Evolutionary conservation across 495 filamentous ascomycete genomes (phyloP).

Genomic region (Annulohypoxylon stygium): DNA sequence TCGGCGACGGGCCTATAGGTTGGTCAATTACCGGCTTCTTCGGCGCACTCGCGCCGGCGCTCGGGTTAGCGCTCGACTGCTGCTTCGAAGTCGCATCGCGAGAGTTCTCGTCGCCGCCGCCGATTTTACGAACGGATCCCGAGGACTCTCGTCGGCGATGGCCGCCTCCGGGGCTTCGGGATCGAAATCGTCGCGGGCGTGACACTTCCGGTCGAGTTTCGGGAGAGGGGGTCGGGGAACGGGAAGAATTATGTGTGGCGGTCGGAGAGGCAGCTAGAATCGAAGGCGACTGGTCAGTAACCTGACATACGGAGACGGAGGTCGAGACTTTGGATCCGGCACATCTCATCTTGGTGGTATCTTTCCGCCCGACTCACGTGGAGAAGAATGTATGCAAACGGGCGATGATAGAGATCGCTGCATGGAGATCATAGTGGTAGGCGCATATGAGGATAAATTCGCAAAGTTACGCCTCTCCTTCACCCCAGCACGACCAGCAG

Average conservation of each 20-base stretch:
- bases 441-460: slow-evolving; percentile 52
- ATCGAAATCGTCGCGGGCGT: slow-evolving; percentile 56
- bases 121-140: slow-evolving; percentile 50
- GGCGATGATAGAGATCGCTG: slow-evolving; percentile 67
- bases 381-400: slow-evolving; percentile 64
- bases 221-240: slow-evolving; percentile 60
- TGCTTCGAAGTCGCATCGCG: slow-evolving; percentile 56
- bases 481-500: slow-evolving; percentile 48
- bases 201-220: slow-evolving; percentile 60
- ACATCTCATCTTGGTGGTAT: slow-evolving; percentile 30
- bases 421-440: slow-evolving; percentile 68
- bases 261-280: slow-evolving; percentile 54
- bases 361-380: slow-evolving; percentile 58
- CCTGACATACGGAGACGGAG: slow-evolving; percentile 16
- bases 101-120: slow-evolving; percentile 54
- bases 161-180: slow-evolving; percentile 56
- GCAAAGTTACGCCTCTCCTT: slow-evolving; percentile 32
- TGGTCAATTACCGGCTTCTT: slow-evolving; percentile 64
- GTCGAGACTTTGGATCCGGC: slow-evolving; percentile 9
- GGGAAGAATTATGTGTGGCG: slow-evolving; percentile 52
- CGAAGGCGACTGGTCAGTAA: slow-evolving; percentile 55
- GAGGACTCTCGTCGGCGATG: slow-evolving; percentile 51
- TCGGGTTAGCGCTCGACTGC: slow-evolving; percentile 47
- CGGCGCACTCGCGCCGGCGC: slow-evolving; percentile 53
- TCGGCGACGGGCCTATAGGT: slow-evolving; percentile 43